Percentiles rank a stretch among this genome's conserved stretches.
phyloP scores from a whole-genome alignment of 148 eudicot species.

The Chenopodium formosanum region DNA sequence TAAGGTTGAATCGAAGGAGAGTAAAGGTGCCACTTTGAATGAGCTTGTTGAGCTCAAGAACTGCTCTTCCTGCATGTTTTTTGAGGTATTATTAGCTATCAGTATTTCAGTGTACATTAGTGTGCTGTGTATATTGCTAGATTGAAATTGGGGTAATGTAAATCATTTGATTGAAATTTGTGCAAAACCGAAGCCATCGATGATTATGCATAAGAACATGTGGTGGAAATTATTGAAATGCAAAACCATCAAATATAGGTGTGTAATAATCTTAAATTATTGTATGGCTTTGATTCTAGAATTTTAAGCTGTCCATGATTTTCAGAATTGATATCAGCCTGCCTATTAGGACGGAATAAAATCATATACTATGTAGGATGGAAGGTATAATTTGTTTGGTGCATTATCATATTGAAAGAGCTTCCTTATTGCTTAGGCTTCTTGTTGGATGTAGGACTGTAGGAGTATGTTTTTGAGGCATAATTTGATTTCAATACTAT shows the following conservation, averaged over 20 bases:
- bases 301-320: background rate
- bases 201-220: background rate
- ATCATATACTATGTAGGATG: background rate
- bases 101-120: background rate
- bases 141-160: background rate
- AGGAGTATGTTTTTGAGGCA: too few relatives aligned
- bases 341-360: background rate
- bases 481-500: too few relatives aligned
- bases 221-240: background rate
- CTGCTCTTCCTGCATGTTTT: conserved; percentile 85
- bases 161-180: background rate
- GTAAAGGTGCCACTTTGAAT: conserved; percentile 78
- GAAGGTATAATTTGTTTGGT: background rate
- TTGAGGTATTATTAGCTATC: conserved; percentile 55
- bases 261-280: background rate
- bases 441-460: too few relatives aligned
- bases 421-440: background rate
- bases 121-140: background rate
- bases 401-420: background rate
- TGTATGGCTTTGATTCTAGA: background rate
- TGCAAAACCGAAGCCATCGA: background rate
- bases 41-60: conserved; percentile 91
- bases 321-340: background rate
- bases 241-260: background rate
- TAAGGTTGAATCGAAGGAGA: conserved; percentile 85